Base-by-base conservation (phyloP, 257 asterid species). In the Solanum pinnatisectum region DNA sequence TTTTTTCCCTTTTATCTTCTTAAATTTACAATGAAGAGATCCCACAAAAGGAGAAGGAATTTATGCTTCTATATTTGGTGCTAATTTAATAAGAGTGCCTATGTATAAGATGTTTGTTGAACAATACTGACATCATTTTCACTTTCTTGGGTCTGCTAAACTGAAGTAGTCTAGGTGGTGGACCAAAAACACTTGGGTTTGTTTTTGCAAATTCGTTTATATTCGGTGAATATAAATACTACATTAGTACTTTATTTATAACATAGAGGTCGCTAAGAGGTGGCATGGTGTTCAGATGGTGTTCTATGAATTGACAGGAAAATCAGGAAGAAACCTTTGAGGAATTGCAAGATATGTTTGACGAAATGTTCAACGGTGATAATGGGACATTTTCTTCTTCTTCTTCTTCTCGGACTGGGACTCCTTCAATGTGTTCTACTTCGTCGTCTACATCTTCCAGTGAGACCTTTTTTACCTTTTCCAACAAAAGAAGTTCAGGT, bases 271-370 rank as follows among this genome's bases (percentile, higher is more conserved):
- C 85, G 83, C 87, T 89, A 87, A 91, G 89, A 84, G 63, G 87
- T 70, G 85, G 32, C 72, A 70, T 86, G 87, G 68, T 90, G 85
- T 90, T 92, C 74, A 89, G 86, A 87, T 90, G 88, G 77, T 79
- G 92, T 91, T 86, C 1, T 87, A 20, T 90, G 84, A 9, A 32
- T 86, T 91, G 91, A 84, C 95, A 96, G 99, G 95, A 87, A 86
- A 92, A 88, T 1, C 89, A 92, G 65, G 92, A 90, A 59, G 95
- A 93, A 88, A 94, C 93, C 23, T 93, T 95, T 3, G 95, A 94
- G 91, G 94, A 94, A 39, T 89, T 96, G 89, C 98, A 95, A 89
- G 94, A 93, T 71, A 88, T 95, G 49, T 96, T 95, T 30, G 89
- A 95, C 9, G 94, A 94, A 72, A 87, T 96, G 88, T 92, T 95